Evolutionary conservation across 2,329 filamentous ascomycete species (phyloP).

Genomic region (Delphinella strobiligena): DNA sequence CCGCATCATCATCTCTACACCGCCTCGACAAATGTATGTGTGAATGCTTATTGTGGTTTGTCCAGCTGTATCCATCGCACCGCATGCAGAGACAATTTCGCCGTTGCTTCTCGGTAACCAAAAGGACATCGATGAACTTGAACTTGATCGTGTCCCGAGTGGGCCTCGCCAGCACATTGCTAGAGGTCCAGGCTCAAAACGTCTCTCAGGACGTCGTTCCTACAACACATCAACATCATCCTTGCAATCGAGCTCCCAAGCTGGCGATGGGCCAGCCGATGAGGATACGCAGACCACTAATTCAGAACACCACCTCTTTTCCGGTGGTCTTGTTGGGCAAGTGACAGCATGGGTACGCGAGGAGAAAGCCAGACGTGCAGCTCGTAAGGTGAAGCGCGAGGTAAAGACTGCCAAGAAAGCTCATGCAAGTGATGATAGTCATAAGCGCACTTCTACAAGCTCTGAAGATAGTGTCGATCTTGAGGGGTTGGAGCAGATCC

Average conservation of each 20-base stretch:
- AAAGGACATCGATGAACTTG: slow-evolving; percentile 31
- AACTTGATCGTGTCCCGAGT: slow-evolving; percentile 20
- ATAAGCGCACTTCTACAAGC: slow-evolving; percentile 2
- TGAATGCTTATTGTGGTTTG: slow-evolving; percentile 5
- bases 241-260: slow-evolving; percentile 3
- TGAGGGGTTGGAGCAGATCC: slow-evolving; percentile 68
- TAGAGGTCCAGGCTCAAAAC: slow-evolving; percentile 24
- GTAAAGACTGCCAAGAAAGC: slow-evolving; percentile 19
- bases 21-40: background rate
- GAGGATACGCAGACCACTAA: slow-evolving; percentile 13
- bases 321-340: slow-evolving; percentile 49
- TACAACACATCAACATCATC: slow-evolving; percentile 11
- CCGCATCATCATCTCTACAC: background rate
- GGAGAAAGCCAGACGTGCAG: slow-evolving; percentile 57
- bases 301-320: slow-evolving; percentile 21
- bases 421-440: slow-evolving; percentile 7
- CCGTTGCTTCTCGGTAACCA: slow-evolving; percentile 33
- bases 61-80: slow-evolving; percentile 34
- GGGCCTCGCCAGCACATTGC: slow-evolving; percentile 24
- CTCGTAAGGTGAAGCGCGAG: slow-evolving; percentile 38
- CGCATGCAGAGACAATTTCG: slow-evolving; percentile 32
- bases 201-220: slow-evolving; percentile 31
- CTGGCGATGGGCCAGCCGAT: background rate
- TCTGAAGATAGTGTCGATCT: slow-evolving; percentile 62
- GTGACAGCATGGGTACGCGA: slow-evolving; percentile 74